Percentiles rank a stretch among this genome's conserved stretches.
phyloP scores from a whole-genome alignment of 805 yeast species.

The Phaffomyces antillensis region DNA sequence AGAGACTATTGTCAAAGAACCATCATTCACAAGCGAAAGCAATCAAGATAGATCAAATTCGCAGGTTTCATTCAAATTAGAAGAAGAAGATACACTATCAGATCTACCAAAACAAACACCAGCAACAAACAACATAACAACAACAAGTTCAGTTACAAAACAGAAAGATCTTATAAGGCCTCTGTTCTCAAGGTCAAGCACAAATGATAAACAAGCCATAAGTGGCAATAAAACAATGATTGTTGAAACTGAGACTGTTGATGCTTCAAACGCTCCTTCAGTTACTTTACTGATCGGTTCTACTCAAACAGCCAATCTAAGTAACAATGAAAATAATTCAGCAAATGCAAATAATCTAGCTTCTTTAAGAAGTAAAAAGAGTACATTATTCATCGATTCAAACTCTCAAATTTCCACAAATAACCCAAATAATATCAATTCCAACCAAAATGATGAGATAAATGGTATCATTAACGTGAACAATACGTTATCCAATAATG shows the following conservation, averaged over 20 bases:
- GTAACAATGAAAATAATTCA: background rate
- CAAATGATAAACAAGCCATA: slow-evolving; percentile 16
- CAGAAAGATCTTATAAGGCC: slow-evolving; percentile 21
- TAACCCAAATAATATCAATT: slow-evolving; percentile 8
- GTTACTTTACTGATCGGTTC: slow-evolving; percentile 20
- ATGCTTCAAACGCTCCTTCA: slow-evolving; percentile 30
- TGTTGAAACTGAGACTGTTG: slow-evolving; percentile 59
- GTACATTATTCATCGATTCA: slow-evolving; percentile 24
- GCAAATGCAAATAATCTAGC: slow-evolving; percentile 16
- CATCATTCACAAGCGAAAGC: too few species aligned
- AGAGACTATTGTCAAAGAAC: too few species aligned
- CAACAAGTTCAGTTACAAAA: slow-evolving; percentile 3
- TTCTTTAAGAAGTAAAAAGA: slow-evolving; percentile 29
- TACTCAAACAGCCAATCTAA: too few species aligned
- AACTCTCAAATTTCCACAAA: slow-evolving; percentile 4
- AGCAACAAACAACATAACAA: background rate
- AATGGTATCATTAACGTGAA: slow-evolving; percentile 4
- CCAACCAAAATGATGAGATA: slow-evolving; percentile 4
- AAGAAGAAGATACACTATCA: slow-evolving; percentile 1
- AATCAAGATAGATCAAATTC: slow-evolving; percentile 1
- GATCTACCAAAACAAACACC: background rate
- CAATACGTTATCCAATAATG: slow-evolving; percentile 8
- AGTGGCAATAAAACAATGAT: slow-evolving; percentile 32
- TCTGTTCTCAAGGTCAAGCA: slow-evolving; percentile 18
- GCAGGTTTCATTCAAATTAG: slow-evolving; percentile 1